Conservation (phyloP, 2,329 filamentous ascomycete genomes). For the Penicillium occitanis region DNA sequence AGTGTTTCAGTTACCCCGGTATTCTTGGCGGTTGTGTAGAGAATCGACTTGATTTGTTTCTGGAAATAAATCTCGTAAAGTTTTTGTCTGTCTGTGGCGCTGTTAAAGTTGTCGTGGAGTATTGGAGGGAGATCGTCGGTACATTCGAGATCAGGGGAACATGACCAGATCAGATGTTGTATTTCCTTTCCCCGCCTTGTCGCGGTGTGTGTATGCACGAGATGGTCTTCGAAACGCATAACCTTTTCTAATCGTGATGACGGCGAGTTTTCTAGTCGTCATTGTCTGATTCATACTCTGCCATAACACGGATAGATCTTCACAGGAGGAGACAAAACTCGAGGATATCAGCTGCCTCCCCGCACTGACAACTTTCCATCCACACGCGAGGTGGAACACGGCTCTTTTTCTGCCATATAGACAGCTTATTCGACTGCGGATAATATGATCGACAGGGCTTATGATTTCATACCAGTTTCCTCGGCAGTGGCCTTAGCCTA, state of each 20-base stretch:
- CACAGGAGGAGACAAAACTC: not conserved
- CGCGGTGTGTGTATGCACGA: not conserved
- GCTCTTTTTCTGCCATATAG: not conserved
- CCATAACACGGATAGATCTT: not conserved
- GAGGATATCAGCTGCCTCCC: conserved; percentile 8
- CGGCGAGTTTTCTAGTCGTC: not conserved
- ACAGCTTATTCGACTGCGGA: not conserved
- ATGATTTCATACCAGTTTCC: not conserved
- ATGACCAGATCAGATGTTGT: conserved; percentile 15
- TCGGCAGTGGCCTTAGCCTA: conserved; percentile 4
- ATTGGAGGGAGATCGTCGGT: not conserved
- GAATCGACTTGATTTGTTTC: not conserved
- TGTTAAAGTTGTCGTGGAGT: not conserved
- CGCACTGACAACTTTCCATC: conserved; percentile 1
- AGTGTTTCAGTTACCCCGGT: conserved; percentile 3
- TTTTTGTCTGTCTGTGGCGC: not conserved
- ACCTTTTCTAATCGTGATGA: too few relatives aligned
- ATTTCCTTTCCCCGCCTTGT: not conserved
- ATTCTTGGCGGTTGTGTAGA: not conserved
- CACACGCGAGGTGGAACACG: not conserved
- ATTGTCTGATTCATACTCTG: not conserved
- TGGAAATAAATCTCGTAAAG: not conserved
- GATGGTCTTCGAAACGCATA: not conserved
- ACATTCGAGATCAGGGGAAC: not conserved
- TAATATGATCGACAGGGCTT: conserved; percentile 3